These are phyloP conservation scores for Davidsoniella eucalypti DNA, from an alignment of 2,329 filamentous ascomycete genomes.

Conservation along the genomic window DNA sequence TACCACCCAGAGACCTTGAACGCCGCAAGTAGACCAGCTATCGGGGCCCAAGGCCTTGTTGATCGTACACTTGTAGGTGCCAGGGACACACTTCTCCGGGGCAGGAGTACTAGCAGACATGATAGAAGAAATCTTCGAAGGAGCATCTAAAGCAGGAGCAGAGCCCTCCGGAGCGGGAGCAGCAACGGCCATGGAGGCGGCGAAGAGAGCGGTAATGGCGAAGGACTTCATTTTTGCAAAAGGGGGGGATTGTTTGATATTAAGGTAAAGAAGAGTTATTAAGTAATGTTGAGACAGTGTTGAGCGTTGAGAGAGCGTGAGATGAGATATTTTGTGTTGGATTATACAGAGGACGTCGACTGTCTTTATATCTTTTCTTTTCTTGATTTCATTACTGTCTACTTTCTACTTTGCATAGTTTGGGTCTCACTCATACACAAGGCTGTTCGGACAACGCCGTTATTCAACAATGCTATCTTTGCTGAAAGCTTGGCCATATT, in stretches of 20 bases:
- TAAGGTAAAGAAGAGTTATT: background rate
- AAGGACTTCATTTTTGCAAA: background rate
- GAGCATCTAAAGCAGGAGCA: too few species aligned
- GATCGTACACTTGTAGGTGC: slow-evolving; percentile 21
- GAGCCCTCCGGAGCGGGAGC: slow-evolving; percentile 1
- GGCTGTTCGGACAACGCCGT: too few species aligned
- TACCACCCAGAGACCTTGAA: slow-evolving; percentile 19
- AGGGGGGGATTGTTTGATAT: background rate
- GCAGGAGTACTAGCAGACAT: background rate
- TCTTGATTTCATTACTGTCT: too few species aligned
- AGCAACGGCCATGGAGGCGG: background rate
- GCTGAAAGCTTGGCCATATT: too few species aligned
- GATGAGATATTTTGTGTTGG: too few species aligned
- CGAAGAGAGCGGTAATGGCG: background rate
- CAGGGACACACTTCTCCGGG: slow-evolving; percentile 18
- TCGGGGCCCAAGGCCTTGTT: slow-evolving; percentile 10
- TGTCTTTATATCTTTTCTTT: too few species aligned
- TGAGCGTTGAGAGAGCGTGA: too few species aligned
- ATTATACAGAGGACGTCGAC: too few species aligned
- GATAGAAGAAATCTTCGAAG: too few species aligned
- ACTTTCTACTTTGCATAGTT: too few species aligned
- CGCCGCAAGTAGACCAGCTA: slow-evolving; percentile 22
- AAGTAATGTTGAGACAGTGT: background rate
- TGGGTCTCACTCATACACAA: too few species aligned
- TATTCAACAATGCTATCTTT: too few species aligned